phyloP scores from a whole-genome alignment of 805 yeast species.

The Suhomyces sp. region DNA sequence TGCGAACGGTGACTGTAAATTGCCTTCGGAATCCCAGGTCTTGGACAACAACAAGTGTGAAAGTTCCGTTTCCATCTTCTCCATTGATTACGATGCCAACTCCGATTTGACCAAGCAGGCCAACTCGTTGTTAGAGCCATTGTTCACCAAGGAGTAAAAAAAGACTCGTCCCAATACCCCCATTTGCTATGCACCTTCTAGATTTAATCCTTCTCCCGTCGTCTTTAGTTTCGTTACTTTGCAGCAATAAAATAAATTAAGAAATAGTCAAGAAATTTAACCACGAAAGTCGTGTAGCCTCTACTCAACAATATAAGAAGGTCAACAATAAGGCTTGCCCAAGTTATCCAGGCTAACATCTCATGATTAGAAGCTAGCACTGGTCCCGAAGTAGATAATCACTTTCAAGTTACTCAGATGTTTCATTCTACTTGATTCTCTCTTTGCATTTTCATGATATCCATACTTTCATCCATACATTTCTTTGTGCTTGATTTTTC shows the following conservation, averaged over 20 bases:
- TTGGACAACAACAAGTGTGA: slow-evolving; percentile 25
- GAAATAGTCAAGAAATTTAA: no score
- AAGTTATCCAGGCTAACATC: no score
- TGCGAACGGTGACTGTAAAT: slow-evolving; percentile 40
- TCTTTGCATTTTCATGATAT: no score
- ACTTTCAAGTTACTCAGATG: no score
- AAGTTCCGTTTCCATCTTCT: slow-evolving; percentile 23
- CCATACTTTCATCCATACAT: no score
- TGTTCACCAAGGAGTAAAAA: slow-evolving; percentile 6
- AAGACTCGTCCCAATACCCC: neutral
- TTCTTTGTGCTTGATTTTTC: neutral
- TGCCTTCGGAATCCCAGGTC: slow-evolving; percentile 42
- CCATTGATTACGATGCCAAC: slow-evolving; percentile 30
- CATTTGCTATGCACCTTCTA: neutral
- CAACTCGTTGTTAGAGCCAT: slow-evolving; percentile 10
- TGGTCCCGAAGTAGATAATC: no score
- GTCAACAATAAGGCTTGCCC: no score
- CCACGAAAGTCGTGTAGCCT: neutral
- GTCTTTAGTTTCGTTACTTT: neutral
- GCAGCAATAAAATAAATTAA: neutral
- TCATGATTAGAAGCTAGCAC: no score
- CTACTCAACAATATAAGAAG: no score
- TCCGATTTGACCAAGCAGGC: slow-evolving; percentile 11
- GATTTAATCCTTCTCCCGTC: neutral
- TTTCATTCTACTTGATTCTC: no score